Evolutionary conservation across 2,329 filamentous ascomycete species (phyloP).

Genomic region (Epicoccum nigrum): DNA sequence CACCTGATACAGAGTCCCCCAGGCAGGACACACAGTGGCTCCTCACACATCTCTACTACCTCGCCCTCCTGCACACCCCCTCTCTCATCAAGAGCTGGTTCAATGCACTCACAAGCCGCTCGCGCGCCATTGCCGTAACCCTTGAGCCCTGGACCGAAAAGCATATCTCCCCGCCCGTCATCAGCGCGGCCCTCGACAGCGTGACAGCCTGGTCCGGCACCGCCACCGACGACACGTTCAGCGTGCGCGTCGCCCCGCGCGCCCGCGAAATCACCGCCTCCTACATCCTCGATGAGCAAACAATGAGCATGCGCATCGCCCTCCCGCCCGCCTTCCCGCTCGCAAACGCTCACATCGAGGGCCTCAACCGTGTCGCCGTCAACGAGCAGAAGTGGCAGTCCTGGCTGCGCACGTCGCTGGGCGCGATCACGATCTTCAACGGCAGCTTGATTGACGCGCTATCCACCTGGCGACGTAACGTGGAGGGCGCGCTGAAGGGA

Average conservation of each 20-base stretch:
- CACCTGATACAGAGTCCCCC: conserved; percentile 63
- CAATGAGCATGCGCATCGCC: conserved; percentile 79
- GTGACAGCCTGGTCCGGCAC: conserved; percentile 67
- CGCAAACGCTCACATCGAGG: conserved; percentile 74
- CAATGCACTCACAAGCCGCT: conserved; percentile 69
- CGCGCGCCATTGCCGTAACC: conserved; percentile 76
- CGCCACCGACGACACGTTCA: conserved; percentile 57
- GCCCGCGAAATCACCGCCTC: conserved; percentile 80
- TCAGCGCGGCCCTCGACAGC: conserved; percentile 68
- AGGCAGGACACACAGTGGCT: conserved; percentile 83
- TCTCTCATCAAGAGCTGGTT: conserved; percentile 85
- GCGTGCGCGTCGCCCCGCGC: conserved; percentile 73
- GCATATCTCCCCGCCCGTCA: conserved; percentile 72
- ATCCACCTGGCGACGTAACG: conserved; percentile 82
- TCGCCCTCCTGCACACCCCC: conserved; percentile 76
- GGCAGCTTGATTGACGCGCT: conserved; percentile 88
- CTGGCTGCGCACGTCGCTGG: conserved; percentile 87
- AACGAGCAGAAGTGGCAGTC: conserved; percentile 90
- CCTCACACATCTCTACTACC: conserved; percentile 83
- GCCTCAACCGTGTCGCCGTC: conserved; percentile 83
- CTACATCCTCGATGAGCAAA: conserved; percentile 87
- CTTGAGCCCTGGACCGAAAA: conserved; percentile 86
- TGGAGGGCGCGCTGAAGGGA: conserved; percentile 85
- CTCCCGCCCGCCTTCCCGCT: conserved; percentile 85
- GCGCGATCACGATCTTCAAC: conserved; percentile 92